Conservation (phyloP, 129 eudicot genomes). For the Tagetes erecta region DNA sequence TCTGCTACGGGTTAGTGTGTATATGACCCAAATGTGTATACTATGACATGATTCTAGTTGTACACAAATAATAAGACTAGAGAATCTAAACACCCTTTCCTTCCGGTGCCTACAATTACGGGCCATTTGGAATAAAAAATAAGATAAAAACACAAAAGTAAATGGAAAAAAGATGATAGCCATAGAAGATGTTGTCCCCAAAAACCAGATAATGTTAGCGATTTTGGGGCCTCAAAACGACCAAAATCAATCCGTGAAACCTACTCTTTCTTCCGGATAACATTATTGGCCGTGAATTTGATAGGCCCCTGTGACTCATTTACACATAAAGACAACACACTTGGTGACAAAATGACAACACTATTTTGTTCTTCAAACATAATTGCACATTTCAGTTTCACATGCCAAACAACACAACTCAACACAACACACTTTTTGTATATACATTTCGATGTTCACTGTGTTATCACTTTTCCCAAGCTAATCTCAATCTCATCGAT, state of each 20-base stretch:
- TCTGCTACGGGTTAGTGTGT: not conserved
- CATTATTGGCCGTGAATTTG: slow-evolving; percentile 35
- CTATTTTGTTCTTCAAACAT: slow-evolving; percentile 31
- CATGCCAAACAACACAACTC: slow-evolving; percentile 32
- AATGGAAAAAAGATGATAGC: slow-evolving; percentile 22
- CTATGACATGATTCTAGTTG: too few relatives aligned
- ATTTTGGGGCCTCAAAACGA: slow-evolving; percentile 35
- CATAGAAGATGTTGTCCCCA: slow-evolving; percentile 30
- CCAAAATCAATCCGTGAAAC: slow-evolving; percentile 39
- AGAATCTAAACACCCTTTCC: slow-evolving; percentile 19
- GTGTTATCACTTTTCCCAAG: slow-evolving; percentile 18
- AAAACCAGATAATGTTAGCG: slow-evolving; percentile 32
- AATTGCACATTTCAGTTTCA: slow-evolving; percentile 35
- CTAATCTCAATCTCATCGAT: not conserved
- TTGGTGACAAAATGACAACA: slow-evolving; percentile 33
- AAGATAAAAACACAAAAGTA: slow-evolving; percentile 21
- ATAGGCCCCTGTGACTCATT: slow-evolving; percentile 40
- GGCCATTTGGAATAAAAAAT: slow-evolving; percentile 21
- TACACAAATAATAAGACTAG: not conserved
- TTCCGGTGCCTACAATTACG: slow-evolving; percentile 25
- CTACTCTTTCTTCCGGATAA: slow-evolving; percentile 34
- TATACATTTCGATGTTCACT: not conserved
- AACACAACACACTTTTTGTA: too few relatives aligned
- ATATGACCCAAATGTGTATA: not conserved
- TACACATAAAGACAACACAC: slow-evolving; percentile 31